phyloP scores from a whole-genome alignment of 2,329 filamentous ascomycete genomes.

The Penicillium rolfsii region DNA sequence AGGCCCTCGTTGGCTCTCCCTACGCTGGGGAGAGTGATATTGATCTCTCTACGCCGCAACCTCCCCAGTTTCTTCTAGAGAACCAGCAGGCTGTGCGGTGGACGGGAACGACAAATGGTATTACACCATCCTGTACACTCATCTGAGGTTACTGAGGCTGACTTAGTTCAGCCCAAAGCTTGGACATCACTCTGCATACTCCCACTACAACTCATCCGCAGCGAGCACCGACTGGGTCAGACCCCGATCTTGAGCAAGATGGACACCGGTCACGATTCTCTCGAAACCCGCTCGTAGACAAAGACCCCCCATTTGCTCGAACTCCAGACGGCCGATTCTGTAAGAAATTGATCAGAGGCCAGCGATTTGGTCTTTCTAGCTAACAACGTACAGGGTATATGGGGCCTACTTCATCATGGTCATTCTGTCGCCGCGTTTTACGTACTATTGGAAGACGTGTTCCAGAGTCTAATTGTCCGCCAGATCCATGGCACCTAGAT shows the following conservation, averaged over 20 bases:
- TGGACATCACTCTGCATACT: constrained; percentile 6
- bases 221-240: constrained; percentile 1
- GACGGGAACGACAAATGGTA: constrained; percentile 9
- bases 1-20: neutral
- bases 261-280: constrained; percentile 25
- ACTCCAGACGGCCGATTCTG: constrained; percentile 37
- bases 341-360: constrained; percentile 15
- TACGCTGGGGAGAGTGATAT: constrained; percentile 8
- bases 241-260: constrained; percentile 18
- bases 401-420: constrained; percentile 44
- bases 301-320: constrained; percentile 38
- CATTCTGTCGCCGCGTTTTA: constrained; percentile 41
- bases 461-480: constrained; percentile 36
- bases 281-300: constrained; percentile 38
- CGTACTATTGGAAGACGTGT: constrained; percentile 38
- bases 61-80: constrained; percentile 10
- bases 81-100: constrained; percentile 7
- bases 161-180: neutral
- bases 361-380: neutral
- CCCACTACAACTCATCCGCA: constrained; percentile 5
- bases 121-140: neutral
- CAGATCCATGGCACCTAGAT: constrained; percentile 40
- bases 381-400: constrained; percentile 35
- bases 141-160: neutral
- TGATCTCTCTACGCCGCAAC: constrained; percentile 6